A percentile compares a stretch with the other conserved stretches of the same genome.
These are phyloP conservation scores for Phytopythium litorale DNA, from an alignment of 352 stramenopile genomes.

Conservation along the genomic window DNA sequence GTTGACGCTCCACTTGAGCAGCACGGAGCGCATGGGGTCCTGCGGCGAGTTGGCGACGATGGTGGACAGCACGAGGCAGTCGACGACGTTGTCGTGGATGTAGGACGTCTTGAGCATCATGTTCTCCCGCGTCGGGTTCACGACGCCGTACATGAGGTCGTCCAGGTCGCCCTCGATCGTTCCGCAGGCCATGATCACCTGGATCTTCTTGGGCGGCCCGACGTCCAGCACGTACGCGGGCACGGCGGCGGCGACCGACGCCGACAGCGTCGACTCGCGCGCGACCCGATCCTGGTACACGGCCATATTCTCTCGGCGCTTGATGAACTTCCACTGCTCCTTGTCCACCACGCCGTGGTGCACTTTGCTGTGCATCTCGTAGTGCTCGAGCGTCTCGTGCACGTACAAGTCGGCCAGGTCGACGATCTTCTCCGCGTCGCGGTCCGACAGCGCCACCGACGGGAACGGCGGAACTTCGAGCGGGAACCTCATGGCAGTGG, in stretches of 20 bases:
- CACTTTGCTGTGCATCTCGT: conserved; percentile 7
- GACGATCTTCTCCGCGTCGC: conserved; percentile 2
- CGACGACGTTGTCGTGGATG: conserved; percentile 14
- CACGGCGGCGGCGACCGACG: background rate
- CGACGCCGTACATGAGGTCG: conserved; percentile 14
- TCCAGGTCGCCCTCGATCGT: conserved; percentile 11
- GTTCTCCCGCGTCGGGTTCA: conserved; percentile 11
- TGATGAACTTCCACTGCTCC: conserved; percentile 14
- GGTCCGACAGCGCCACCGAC: conserved; percentile 8
- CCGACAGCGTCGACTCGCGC: conserved; percentile 8
- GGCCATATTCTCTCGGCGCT: conserved; percentile 11
- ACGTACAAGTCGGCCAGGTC: conserved; percentile 6
- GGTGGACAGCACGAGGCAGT: conserved; percentile 10
- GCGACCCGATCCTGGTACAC: conserved; percentile 13
- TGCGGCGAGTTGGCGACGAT: conserved; percentile 19
- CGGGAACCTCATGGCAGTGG: conserved; percentile 15
- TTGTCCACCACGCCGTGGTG: conserved; percentile 6
- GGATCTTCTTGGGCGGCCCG: conserved; percentile 9
- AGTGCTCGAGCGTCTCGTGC: conserved; percentile 7
- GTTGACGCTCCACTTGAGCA: conserved; percentile 17
- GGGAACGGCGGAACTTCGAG: conserved; percentile 10
- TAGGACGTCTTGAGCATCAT: conserved; percentile 18
- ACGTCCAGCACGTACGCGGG: conserved; percentile 8
- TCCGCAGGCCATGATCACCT: conserved; percentile 8
- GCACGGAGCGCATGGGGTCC: conserved; percentile 11